These are phyloP conservation scores for Ichthyophthirius multifiliis DNA, from an alignment of 169 alveolate genomes.

Conservation along the genomic window DNA sequence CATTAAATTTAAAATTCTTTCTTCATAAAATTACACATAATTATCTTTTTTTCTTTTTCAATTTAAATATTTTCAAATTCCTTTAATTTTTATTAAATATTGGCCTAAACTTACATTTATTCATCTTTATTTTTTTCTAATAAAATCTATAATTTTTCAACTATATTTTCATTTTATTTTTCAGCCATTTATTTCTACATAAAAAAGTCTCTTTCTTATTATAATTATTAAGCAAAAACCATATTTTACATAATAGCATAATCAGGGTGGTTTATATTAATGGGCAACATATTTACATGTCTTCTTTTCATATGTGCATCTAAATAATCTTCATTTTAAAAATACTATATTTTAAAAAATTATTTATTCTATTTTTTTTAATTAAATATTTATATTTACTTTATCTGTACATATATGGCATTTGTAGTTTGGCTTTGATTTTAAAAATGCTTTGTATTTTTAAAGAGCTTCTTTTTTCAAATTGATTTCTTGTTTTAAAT, in stretches of 20 bases:
- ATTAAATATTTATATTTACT: neutral
- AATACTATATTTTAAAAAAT: neutral
- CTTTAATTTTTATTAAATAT: neutral
- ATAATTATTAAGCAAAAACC: neutral
- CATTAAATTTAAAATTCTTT: neutral
- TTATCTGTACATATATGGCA: conserved; percentile 11
- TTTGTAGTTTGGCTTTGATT: neutral
- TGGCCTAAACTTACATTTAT: neutral
- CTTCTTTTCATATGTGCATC: conserved; percentile 22
- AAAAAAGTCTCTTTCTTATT: neutral
- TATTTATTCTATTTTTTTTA: neutral
- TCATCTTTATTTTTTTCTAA: neutral
- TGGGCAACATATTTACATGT: conserved; percentile 1
- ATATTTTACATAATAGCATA: neutral
- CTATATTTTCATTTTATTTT: neutral
- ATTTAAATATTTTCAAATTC: neutral
- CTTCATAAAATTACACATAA: neutral
- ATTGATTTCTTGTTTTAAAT: neutral
- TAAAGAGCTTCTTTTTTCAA: conserved; percentile 9
- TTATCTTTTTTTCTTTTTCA: neutral
- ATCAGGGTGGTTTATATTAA: neutral
- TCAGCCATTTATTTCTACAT: neutral
- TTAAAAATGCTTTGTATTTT: conserved; percentile 9
- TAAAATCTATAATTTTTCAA: neutral
- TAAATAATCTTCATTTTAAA: conserved; percentile 9